phyloP scores from a whole-genome alignment of 2,329 filamentous ascomycete genomes.

The Venturia carpophila region DNA sequence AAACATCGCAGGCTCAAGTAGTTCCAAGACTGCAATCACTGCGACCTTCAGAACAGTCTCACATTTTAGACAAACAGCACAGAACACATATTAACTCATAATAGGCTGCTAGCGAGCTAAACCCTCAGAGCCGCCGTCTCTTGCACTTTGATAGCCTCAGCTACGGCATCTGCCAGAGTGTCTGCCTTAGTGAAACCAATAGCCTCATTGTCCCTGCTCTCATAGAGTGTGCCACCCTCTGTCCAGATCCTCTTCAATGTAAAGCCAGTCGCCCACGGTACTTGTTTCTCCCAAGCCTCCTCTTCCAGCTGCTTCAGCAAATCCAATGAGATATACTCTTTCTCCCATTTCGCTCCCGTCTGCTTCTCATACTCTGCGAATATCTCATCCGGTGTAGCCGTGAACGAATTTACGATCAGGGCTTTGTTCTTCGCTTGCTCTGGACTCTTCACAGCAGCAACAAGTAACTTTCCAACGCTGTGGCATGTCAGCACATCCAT shows the following conservation, averaged over 20 bases:
- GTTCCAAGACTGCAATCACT: not conserved
- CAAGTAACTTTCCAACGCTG: conserved; percentile 59
- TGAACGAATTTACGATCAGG: conserved; percentile 64
- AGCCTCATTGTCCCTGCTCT: conserved; percentile 54
- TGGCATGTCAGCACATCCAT: conserved; percentile 13
- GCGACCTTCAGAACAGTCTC: not conserved
- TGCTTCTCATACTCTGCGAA: conserved; percentile 61
- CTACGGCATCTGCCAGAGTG: conserved; percentile 11
- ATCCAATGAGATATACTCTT: conserved; percentile 46
- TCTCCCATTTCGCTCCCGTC: conserved; percentile 50
- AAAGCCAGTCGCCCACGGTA: conserved; percentile 45
- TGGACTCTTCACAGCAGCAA: conserved; percentile 53
- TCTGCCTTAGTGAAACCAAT: conserved; percentile 12
- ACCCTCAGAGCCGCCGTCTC: not conserved
- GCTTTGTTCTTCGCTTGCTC: conserved; percentile 46
- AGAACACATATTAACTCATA: not conserved
- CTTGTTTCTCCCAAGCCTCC: conserved; percentile 48
- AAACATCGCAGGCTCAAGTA: not conserved
- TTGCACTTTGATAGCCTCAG: conserved; percentile 16
- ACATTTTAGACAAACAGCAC: not conserved
- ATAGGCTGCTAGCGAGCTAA: not conserved
- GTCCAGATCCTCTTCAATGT: conserved; percentile 66
- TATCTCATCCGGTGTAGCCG: conserved; percentile 54
- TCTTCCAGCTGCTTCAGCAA: conserved; percentile 50
- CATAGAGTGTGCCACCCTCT: conserved; percentile 63